Percentiles rank a stretch among this genome's conserved stretches.
Evolutionary conservation across 2,329 filamentous ascomycete genomes (phyloP).

Genomic region (Cladobotryum mycophilum): DNA sequence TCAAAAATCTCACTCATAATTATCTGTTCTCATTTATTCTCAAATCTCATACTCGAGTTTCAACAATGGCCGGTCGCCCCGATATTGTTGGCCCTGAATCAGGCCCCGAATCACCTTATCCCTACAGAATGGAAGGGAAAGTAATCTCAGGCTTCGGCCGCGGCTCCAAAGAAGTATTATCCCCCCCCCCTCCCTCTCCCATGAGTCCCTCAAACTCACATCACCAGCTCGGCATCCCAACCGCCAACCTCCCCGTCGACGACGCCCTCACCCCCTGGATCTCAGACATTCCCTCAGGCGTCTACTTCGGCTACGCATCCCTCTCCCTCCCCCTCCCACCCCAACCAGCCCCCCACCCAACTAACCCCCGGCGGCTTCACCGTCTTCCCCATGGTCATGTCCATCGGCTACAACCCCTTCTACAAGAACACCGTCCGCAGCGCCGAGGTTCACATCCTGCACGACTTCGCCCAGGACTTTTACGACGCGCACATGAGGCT

Average conservation of each 20-base stretch:
- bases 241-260: slow-evolving; percentile 82
- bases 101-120: slow-evolving; percentile 73
- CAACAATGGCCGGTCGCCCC: slow-evolving; percentile 44
- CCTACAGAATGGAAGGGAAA: slow-evolving; percentile 73
- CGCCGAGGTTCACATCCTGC: slow-evolving; percentile 86
- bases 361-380: slow-evolving; percentile 23
- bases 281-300: slow-evolving; percentile 61
- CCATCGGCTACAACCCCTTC: slow-evolving; percentile 94
- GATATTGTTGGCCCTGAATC: slow-evolving; percentile 64
- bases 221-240: slow-evolving; percentile 81
- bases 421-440: slow-evolving; percentile 86
- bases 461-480: slow-evolving; percentile 72
- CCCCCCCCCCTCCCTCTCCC: not conserved
- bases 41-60: not conserved
- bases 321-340: slow-evolving; percentile 53
- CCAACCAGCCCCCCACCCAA: slow-evolving; percentile 27
- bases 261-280: slow-evolving; percentile 55
- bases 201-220: slow-evolving; percentile 4
- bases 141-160: slow-evolving; percentile 92
- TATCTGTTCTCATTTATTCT: not conserved
- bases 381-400: slow-evolving; percentile 85
- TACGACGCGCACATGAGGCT: slow-evolving; percentile 77
- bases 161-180: slow-evolving; percentile 76
- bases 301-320: slow-evolving; percentile 90
- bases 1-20: slow-evolving; percentile 1